Evolutionary conservation across 2,329 filamentous ascomycete genomes (phyloP), one percentile per base, ranked within the genome.

Genomic region (Colletotrichum ledebouriae): DNA sequence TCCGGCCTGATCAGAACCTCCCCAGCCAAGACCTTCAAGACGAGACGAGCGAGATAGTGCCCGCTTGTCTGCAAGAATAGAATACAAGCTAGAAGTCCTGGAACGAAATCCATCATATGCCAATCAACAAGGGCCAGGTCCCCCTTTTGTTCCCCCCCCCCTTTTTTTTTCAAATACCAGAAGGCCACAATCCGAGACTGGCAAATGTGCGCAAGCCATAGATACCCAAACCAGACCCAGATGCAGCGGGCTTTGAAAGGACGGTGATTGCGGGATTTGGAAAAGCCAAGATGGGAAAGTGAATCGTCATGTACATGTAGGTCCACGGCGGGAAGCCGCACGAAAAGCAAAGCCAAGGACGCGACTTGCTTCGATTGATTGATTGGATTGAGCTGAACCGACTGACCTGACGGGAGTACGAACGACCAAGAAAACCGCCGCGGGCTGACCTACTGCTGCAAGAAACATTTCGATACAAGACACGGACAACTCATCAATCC

Each of bases 1-100:
- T 22, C 50, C 52, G 33, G 17, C 42, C 42, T 46, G 15, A 9
- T 11, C 20, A 13, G 2, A 20, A 39, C 25, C 25, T 25, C 4
- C 25, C 25, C 6, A 41, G 52, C 34, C 52, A 55, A 55, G 52
- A 39, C 34, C 34, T 22, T 53, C 15, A 42, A 42, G 53, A 49
- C 44, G 44, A 59, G 57, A 59, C 57, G 42, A 59, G 44, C 42
- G 44, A 59, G 33, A 49, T 12, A 57, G 34, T 42, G 34, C 53
- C 37, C 15, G 17, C 37, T 41, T 22, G 10, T 59, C 42, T 34
- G 41, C n/a, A 47, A 22, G 22, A 22, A 22, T 20, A 15, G 25
- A 47, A 59, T 15, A 12, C n/a, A 39, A 47, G 56, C 56, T 47
- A 59, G 41, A 59, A 59, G 41, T 59, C 42, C 7, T 47, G 17